Percentiles rank a stretch among this genome's conserved stretches.
Conservation (phyloP, 2,329 filamentous ascomycete genomes). For the Sporothrix inflata region DNA sequence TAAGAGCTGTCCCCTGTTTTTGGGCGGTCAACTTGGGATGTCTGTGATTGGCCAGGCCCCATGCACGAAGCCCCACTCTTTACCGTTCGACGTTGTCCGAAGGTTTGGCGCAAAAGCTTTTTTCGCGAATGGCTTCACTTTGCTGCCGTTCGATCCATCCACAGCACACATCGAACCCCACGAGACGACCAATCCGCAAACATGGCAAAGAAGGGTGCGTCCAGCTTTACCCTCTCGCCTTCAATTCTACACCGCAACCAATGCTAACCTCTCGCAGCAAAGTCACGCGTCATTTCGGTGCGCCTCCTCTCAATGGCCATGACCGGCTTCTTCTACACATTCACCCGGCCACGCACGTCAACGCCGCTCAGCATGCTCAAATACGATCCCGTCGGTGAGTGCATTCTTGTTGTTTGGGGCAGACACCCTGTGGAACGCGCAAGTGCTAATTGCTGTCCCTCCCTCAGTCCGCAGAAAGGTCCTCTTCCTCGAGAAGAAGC, state of each 20-base stretch:
- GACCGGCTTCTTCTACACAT: constrained; percentile 96
- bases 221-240: too few relatives aligned
- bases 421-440: not conserved
- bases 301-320: constrained; percentile 97
- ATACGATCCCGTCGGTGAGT: constrained; percentile 90
- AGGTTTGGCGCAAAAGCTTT: constrained; percentile 26
- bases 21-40: not conserved
- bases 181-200: constrained; percentile 22
- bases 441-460: not conserved
- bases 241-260: not conserved
- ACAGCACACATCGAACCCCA: constrained; percentile 7
- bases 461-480: constrained; percentile 88
- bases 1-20: constrained; percentile 22
- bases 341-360: constrained; percentile 78
- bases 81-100: not conserved
- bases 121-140: constrained; percentile 31
- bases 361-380: constrained; percentile 95
- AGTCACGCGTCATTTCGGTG: constrained; percentile 90
- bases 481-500: constrained; percentile 91
- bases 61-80: not conserved
- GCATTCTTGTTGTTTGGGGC: not conserved
- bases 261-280: constrained; percentile 57
- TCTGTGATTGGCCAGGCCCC: constrained; percentile 4
- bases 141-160: not conserved
- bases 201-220: constrained; percentile 46